Evolutionary conservation across 2,329 filamentous ascomycete genomes (phyloP).

Genomic region (Ceratocystis albifundus): DNA sequence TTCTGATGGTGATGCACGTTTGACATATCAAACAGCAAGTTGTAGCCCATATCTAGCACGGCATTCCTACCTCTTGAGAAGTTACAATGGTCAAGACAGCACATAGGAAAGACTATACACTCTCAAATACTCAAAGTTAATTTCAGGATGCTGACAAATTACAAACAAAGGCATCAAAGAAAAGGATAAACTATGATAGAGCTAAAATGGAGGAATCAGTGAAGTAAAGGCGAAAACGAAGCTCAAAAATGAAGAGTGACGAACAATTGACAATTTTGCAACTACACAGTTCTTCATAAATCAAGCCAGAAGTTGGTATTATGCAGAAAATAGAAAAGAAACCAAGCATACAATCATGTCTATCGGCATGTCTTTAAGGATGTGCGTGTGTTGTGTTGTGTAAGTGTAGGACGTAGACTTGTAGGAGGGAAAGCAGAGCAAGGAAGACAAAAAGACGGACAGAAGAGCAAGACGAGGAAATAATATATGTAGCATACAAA

Average conservation of each 20-base stretch:
- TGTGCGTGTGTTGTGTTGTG: conserved; percentile 3
- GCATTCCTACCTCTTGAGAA: not conserved
- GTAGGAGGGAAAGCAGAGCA: conserved; percentile 3
- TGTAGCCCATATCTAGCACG: not conserved
- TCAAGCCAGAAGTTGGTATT: conserved; percentile 4
- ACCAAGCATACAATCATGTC: conserved; percentile 11
- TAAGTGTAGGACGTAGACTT: conserved; percentile 11
- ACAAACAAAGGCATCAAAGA: not conserved
- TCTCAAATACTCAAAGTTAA: not conserved
- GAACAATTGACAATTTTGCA: not conserved
- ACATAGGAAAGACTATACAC: too few relatives aligned
- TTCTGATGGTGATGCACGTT: not conserved
- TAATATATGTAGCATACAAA: conserved; percentile 4
- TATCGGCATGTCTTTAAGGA: conserved; percentile 5
- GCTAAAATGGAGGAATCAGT: conserved; percentile 8
- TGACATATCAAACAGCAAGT: not conserved
- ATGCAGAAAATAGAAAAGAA: conserved; percentile 13
- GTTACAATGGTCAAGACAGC: not conserved
- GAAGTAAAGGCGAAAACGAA: conserved; percentile 5
- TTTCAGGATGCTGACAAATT: not conserved
- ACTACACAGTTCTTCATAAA: not conserved
- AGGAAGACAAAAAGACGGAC: not conserved
- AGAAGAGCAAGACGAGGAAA: conserved; percentile 6
- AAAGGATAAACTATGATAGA: not conserved
- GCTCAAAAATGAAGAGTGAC: not conserved